phyloP scores from a whole-genome alignment of 441 rosid genomes.

The Erodium texanum region DNA sequence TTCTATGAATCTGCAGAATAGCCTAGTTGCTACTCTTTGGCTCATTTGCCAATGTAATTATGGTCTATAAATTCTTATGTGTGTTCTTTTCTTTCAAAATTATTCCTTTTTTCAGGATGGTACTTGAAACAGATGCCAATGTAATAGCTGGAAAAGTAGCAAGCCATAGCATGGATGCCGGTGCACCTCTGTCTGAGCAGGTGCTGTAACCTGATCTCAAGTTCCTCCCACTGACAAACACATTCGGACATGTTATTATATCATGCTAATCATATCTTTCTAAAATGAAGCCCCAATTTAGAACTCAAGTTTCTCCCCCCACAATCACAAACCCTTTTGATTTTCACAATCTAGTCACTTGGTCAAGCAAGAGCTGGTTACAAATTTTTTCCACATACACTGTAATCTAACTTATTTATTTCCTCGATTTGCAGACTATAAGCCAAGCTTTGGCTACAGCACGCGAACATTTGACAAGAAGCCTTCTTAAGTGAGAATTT shows the following conservation, averaged over 20 bases:
- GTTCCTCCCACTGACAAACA: too few species aligned
- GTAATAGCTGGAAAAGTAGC: conserved; percentile 86
- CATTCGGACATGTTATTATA: too few species aligned
- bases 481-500: conserved; percentile 37
- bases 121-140: conserved; percentile 77
- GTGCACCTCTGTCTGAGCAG: conserved; percentile 83
- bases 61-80: conserved; percentile 13
- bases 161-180: conserved; percentile 63
- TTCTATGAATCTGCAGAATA: neutral
- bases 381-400: neutral
- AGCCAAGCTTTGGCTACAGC: conserved; percentile 56
- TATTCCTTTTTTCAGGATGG: conserved; percentile 38
- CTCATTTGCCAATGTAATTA: neutral
- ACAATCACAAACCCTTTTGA: neutral
- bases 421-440: conserved; percentile 36
- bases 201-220: too few species aligned
- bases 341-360: neutral
- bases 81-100: neutral
- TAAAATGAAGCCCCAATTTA: neutral
- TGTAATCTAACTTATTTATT: neutral
- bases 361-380: too few species aligned
- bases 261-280: neutral
- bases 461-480: conserved; percentile 53
- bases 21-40: too few species aligned
- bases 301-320: neutral